These are phyloP conservation scores for Macrophomina phaseolina DNA, from an alignment of 2,329 filamentous ascomycete genomes.

Conservation along the genomic window DNA sequence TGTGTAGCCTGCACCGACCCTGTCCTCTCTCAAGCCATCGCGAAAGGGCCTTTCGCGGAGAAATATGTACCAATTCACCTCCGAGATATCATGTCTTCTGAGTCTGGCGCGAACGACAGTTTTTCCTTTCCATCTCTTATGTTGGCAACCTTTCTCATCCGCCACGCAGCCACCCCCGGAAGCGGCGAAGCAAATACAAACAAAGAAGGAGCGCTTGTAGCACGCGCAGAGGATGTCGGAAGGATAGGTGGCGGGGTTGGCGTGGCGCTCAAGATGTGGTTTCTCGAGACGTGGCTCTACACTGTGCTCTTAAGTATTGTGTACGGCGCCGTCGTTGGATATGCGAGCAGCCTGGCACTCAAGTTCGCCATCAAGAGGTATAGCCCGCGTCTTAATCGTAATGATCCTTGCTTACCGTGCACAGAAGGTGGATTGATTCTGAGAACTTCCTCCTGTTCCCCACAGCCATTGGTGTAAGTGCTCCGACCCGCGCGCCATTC, in stretches of 20 bases:
- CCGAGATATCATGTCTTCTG: slow-evolving; percentile 66
- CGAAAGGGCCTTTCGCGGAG: slow-evolving; percentile 67
- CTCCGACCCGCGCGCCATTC: too few relatives aligned
- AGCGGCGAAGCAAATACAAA: slow-evolving; percentile 55
- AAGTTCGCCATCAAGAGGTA: slow-evolving; percentile 49
- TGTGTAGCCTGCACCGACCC: slow-evolving; percentile 68
- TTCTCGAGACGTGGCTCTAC: slow-evolving; percentile 66
- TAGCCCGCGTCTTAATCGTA: not conserved
- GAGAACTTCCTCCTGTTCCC: not conserved
- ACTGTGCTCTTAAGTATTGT: slow-evolving; percentile 60
- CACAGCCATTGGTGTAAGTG: not conserved
- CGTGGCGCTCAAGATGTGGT: slow-evolving; percentile 62
- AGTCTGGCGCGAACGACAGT: slow-evolving; percentile 67
- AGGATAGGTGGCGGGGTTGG: slow-evolving; percentile 47
- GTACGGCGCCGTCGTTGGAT: slow-evolving; percentile 61
- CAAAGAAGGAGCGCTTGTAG: slow-evolving; percentile 43
- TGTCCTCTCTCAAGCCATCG: slow-evolving; percentile 66
- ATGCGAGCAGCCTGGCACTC: slow-evolving; percentile 53
- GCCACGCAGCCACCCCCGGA: slow-evolving; percentile 53
- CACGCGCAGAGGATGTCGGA: not conserved
- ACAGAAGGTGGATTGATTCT: slow-evolving; percentile 1
- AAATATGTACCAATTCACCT: slow-evolving; percentile 64
- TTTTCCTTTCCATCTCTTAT: slow-evolving; percentile 68
- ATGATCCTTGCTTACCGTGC: not conserved
- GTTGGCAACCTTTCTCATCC: slow-evolving; percentile 62